Evolutionary conservation across 768 basidiomycete species (phyloP).

Genomic region (Rhizopogon vulgaris): DNA sequence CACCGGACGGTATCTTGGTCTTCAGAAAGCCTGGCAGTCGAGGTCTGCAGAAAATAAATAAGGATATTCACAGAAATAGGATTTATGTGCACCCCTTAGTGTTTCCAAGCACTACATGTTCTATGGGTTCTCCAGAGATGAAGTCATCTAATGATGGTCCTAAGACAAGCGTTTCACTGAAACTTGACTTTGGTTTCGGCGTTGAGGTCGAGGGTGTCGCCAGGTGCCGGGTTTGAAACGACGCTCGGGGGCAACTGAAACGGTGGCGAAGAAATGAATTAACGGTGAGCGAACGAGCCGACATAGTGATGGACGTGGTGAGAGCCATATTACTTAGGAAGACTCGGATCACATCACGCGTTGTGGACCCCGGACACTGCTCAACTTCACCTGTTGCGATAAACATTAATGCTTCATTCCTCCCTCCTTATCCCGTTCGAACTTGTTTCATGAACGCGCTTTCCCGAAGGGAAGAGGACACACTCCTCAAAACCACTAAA

Average conservation of each 20-base stretch:
- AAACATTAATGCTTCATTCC: too few species aligned
- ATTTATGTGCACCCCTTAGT: constrained; percentile 43
- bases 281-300: constrained; percentile 6
- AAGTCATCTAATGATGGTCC: constrained; percentile 84
- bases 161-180: constrained; percentile 46
- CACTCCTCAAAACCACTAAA: constrained; percentile 76
- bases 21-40: constrained; percentile 85
- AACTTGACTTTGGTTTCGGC: constrained; percentile 32
- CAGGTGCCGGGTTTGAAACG: constrained; percentile 32
- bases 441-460: constrained; percentile 62
- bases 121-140: constrained; percentile 48
- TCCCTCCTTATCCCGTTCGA: too few species aligned
- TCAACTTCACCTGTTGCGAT: too few species aligned
- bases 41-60: constrained; percentile 42
- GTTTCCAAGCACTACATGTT: constrained; percentile 68
- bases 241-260: background rate
- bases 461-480: constrained; percentile 85
- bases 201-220: constrained; percentile 36
- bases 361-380: background rate
- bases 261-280: constrained; percentile 9
- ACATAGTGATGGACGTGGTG: constrained; percentile 5
- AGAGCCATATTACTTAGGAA: background rate
- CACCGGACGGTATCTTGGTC: constrained; percentile 86
- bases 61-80: background rate
- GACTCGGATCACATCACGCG: background rate